Evolutionary conservation across 768 basidiomycete species (phyloP).

Genomic region (Ramaria sp.): DNA sequence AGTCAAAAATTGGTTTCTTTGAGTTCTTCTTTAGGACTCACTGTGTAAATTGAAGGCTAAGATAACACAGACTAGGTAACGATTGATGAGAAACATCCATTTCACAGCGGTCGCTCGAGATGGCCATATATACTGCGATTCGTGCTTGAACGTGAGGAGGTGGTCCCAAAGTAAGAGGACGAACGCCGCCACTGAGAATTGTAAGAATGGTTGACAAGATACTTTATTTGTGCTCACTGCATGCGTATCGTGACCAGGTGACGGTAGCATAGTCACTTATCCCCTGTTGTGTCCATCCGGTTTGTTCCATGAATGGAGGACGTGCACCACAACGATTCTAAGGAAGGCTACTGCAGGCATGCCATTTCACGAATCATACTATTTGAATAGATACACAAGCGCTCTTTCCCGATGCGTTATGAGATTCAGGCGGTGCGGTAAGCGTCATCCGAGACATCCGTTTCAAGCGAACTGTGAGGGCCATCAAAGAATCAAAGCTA

Average conservation of each 20-base stretch:
- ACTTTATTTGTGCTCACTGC: background rate
- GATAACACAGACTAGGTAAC: constrained; percentile 25
- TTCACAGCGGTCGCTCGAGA: constrained; percentile 28
- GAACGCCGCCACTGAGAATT: constrained; percentile 21
- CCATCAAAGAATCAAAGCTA: no score
- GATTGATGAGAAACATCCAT: constrained; percentile 28
- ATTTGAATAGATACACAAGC: no score
- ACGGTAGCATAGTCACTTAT: background rate
- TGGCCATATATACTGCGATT: constrained; percentile 30
- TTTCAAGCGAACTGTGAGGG: no score
- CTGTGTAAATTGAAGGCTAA: constrained; percentile 19
- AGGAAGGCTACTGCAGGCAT: no score
- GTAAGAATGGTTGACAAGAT: background rate
- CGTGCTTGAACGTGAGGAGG: constrained; percentile 28
- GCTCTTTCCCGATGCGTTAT: no score
- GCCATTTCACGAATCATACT: no score
- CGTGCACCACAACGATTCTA: no score
- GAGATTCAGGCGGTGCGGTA: no score
- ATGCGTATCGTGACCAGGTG: background rate
- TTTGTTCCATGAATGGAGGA: background rate
- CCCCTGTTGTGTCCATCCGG: background rate
- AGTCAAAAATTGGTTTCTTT: background rate
- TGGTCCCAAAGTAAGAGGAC: constrained; percentile 31
- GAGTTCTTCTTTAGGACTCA: constrained; percentile 9
- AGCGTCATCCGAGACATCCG: no score